A percentile compares a stretch with the other conserved stretches of the same genome.
phyloP scores from a whole-genome alignment of 2,329 filamentous ascomycete genomes.

The Exophiala phaeomuriformis region DNA sequence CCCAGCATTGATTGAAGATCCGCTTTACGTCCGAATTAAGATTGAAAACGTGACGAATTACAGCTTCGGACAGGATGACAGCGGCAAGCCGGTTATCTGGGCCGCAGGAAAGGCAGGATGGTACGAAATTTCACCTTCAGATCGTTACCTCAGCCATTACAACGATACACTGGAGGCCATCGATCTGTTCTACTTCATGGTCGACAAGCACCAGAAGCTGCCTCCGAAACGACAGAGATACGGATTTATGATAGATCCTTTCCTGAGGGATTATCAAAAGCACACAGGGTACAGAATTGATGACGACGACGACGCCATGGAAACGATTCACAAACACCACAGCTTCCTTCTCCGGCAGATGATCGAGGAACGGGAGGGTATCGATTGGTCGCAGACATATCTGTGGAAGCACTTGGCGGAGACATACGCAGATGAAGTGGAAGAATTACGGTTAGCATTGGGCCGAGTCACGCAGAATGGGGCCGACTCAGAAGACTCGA shows the following conservation, averaged over 20 bases:
- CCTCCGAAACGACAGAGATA: conserved; percentile 21
- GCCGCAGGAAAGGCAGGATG: conserved; percentile 56
- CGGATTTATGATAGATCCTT: conserved; percentile 26
- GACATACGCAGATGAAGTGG: conserved; percentile 32
- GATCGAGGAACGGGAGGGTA: conserved; percentile 39
- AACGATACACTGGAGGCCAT: conserved; percentile 53
- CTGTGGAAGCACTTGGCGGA: conserved; percentile 40
- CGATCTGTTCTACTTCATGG: conserved; percentile 53
- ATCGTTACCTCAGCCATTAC: conserved; percentile 45
- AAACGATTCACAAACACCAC: conserved; percentile 41
- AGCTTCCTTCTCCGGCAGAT: conserved; percentile 42
- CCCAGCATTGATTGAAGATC: conserved; percentile 33
- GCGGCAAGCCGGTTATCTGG: conserved; percentile 53
- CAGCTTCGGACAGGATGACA: conserved; percentile 46
- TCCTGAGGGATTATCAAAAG: conserved; percentile 26
- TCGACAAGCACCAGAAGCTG: conserved; percentile 47
- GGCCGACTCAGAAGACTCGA: conserved; percentile 28
- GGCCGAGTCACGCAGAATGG: conserved; percentile 16
- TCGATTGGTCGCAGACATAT: conserved; percentile 40
- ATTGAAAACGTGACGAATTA: conserved; percentile 45
- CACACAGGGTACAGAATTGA: conserved; percentile 30
- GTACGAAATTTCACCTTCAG: conserved; percentile 51
- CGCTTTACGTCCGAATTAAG: conserved; percentile 33
- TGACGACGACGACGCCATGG: conserved; percentile 41
- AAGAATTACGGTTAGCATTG: conserved; percentile 17